Evolutionary conservation across 2,329 filamentous ascomycete species (phyloP).

Genomic region (Ascochyta rabiei): DNA sequence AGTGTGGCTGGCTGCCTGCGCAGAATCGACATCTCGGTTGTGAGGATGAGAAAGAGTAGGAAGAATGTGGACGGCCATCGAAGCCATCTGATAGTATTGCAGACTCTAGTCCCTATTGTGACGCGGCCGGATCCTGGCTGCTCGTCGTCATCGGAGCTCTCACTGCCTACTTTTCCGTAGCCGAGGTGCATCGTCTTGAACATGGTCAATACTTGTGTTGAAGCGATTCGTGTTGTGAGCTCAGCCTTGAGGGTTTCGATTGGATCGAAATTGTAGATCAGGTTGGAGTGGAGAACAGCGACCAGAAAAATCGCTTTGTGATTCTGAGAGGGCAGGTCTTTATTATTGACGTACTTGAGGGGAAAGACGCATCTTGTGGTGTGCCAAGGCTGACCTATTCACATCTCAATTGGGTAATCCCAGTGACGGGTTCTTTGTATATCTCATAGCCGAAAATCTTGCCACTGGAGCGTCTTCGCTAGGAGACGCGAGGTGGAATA

Average conservation of each 20-base stretch:
- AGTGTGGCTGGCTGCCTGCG: constrained; percentile 10
- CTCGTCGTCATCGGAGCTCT: constrained; percentile 10
- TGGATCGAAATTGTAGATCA: neutral
- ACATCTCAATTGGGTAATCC: constrained; percentile 15
- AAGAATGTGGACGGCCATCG: constrained; percentile 19
- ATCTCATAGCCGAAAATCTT: neutral
- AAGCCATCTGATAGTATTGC: neutral
- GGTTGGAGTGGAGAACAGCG: neutral
- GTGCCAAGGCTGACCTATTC: constrained; percentile 12
- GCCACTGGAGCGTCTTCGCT: no score
- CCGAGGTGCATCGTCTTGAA: constrained; percentile 4
- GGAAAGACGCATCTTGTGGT: neutral
- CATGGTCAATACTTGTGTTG: neutral
- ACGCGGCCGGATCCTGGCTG: neutral
- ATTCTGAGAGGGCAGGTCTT: neutral
- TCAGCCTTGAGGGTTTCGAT: neutral
- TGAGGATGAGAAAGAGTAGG: constrained; percentile 16
- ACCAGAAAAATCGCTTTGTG: no score
- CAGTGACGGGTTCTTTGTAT: constrained; percentile 8
- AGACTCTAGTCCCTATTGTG: neutral
- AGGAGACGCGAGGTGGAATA: neutral
- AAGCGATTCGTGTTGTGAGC: neutral
- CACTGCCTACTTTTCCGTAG: constrained; percentile 23
- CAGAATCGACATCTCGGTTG: constrained; percentile 22
- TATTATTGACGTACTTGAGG: neutral